Base-by-base conservation (phyloP, 1,284 basidiomycete genomes). In the Cronartium quercuum region DNA sequence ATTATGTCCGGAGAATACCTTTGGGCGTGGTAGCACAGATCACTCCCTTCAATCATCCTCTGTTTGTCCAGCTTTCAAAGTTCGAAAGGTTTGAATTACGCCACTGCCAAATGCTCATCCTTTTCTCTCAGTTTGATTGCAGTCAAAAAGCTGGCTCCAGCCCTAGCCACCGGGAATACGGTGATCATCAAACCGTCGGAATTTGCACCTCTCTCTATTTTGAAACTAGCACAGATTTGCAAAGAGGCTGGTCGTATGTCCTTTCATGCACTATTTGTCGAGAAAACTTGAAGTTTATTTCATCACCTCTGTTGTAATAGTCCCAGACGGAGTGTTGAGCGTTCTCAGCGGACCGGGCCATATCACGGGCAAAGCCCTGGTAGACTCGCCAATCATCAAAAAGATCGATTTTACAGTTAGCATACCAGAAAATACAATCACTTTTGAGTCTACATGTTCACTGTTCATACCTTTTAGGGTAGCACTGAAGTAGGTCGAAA, bases 291-390 rank as follows among this genome's bases (percentile, higher is more conserved):
- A 29, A 29, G 29, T 29, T 29, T 29, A 29, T 29, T 29, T 29
- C 29, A 29, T 29, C 29, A 29, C 29, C 29, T 29, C 29, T 29
- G 1, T 29, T 29, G 29, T 29, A 29, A 92, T 92, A 35, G 92
- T 94, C 82, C 94, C 94, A 3, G 87, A 91, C 7, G 94, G 94
- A 76, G 94, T 96, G 21, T 81, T 97, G 79, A 95, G 96, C 84
- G 90, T 90, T 40, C 66, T 81, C 42, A 73, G 77, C 4, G 92
- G 93, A 41, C 86, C 90, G 73, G 95, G 95, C 40, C 80, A 82
- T 78, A 86, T 91, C 66, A 93, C 92, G 75, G 95, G 95, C 51
- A 89, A 91, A 34, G 90, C 91, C 82, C 85, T 88, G 82, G 84
- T 91, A 7, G 82, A 81, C 88, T 90, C 92, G 80, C 84, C 84